phyloP scores from a whole-genome alignment of 2,329 filamentous ascomycete genomes.

The Exophiala alcalophila region DNA sequence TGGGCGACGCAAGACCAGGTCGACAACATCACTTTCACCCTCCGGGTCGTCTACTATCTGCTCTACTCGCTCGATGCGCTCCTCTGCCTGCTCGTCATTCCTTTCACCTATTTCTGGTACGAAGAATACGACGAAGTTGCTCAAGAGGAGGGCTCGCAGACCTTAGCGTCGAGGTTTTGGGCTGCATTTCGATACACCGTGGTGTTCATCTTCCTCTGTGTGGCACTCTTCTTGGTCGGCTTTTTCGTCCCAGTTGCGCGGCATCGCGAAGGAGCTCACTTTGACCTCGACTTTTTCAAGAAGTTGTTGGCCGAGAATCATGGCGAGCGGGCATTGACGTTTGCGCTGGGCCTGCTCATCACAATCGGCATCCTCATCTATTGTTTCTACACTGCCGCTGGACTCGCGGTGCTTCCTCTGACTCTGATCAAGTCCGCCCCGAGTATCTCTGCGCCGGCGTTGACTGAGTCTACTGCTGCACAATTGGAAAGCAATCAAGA shows the following conservation, averaged over 20 bases:
- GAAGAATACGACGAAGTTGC: conserved; percentile 96
- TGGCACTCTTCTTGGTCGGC: conserved; percentile 82
- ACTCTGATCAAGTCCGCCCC: conserved; percentile 90
- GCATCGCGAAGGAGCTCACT: conserved; percentile 61
- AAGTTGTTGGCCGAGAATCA: conserved; percentile 74
- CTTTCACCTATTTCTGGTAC: conserved; percentile 97
- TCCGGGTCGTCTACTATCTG: conserved; percentile 87
- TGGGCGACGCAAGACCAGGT: conserved; percentile 87
- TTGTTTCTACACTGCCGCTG: conserved; percentile 81
- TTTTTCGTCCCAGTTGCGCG: conserved; percentile 87
- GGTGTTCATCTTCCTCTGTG: conserved; percentile 70
- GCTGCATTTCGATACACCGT: conserved; percentile 89
- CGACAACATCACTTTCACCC: conserved; percentile 70
- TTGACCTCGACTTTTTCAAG: conserved; percentile 90
- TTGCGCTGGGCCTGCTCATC: conserved; percentile 82
- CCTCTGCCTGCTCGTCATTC: conserved; percentile 83
- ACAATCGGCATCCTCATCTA: conserved; percentile 84
- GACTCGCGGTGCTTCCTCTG: conserved; percentile 82
- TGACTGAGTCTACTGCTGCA: conserved; percentile 72
- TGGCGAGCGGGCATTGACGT: conserved; percentile 87
- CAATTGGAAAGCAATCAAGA: conserved; percentile 86
- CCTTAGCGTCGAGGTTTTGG: conserved; percentile 67
- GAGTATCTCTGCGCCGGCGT: conserved; percentile 74
- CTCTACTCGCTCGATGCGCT: conserved; percentile 89
- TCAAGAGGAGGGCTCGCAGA: conserved; percentile 72